Base-by-base conservation (phyloP, 2,329 filamentous ascomycete genomes). In the Coniochaeta sp. region DNA sequence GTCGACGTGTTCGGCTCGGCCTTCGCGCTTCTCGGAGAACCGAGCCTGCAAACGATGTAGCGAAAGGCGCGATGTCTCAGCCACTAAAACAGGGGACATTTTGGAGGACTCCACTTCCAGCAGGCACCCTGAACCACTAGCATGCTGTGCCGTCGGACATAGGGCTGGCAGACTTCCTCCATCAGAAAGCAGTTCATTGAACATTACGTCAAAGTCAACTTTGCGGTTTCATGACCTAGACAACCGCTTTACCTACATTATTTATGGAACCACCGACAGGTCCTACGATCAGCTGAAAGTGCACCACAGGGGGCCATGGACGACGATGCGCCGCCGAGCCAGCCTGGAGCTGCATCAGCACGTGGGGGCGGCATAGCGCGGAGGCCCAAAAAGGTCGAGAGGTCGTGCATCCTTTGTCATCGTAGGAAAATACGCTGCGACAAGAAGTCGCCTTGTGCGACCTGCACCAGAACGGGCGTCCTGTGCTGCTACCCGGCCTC, bases 351-450 rank as follows among this genome's bases (percentile, higher is more conserved):
- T 5, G 47, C 24, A 52, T 31, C 47, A 9, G 5, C 47, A 31
- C 22, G 22, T 2, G 8, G 22, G 24, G 14, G 24, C 11, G 22
- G 24, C 26, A 14, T 31, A 24, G 43, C 43, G 19, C 26, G 26
- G 16, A 28, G 31, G 50, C 50, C 43, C 33, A 50, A 38, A 14
- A 50, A 44, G 43, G 24, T 38, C 3, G 64, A 68, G 43, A 62
- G 67, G 28, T 68, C 67, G 1, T 68, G 66, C 59, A 59, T 67
- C n/a, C 59, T 67, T 12, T 68, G 67, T 58, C 67, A 68, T 59
- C 61, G 62, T 1, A 61, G 67, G 26, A 68, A 68, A 57, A 66
- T 68, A 38, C 63, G 62, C n/a, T 68, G 67, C 60, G 66, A 68
- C 62, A 68, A 67, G 65, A 61, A 60, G 6, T 14, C 63, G 24